Evolutionary conservation across 495 filamentous ascomycete genomes (phyloP), one percentile per base, ranked within the genome.

Genomic region (Melanomma pulvis-pyrius): DNA sequence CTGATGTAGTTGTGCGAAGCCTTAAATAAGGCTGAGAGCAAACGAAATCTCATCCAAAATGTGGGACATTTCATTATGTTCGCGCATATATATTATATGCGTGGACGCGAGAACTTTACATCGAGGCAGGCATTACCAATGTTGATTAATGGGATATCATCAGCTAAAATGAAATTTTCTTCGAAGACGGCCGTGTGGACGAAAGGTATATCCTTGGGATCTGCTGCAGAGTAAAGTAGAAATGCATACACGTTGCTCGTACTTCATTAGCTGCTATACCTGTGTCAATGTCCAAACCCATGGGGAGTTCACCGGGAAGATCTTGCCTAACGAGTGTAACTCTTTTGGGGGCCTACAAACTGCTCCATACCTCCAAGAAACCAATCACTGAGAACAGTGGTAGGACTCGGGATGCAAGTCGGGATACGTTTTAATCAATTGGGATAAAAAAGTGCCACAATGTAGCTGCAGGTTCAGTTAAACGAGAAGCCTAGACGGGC

Each of bases 191-290:
- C 2, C 46, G n/a, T 15, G 19, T 19, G 19, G 48, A 34, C 30
- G 5, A 12, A 34, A 5, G 39, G n/a, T 2, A 44, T 15, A 44
- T 15, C 12, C 12, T 17, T 2, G 25, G 21, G 13, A 24, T 21
- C 30, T 44, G 24, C 30, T 46, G 59, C 59, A 12, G 49, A 19
- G 49, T 55, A 25, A 29, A 34, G 54, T 4, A 13, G n/a, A 2
- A n/a, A 44, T 44, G 17, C 32, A 34, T 49, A 63, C 50, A 63
- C 59, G 59, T 63, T 63, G 22, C 29, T 52, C 47, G 59, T 53
- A 48, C 21, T 63, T 34, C 44, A 19, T 25, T 15, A 63, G 59
- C 48, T 53, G 30, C 29, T 21, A 30, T 41, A 54, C 24, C 29
- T 17, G 59, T 63, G 24, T 26, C 30, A 28, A n/a, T 29, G 24